Base-by-base conservation (phyloP, 768 basidiomycete genomes). In the Rhizopogon vinicolor region DNA sequence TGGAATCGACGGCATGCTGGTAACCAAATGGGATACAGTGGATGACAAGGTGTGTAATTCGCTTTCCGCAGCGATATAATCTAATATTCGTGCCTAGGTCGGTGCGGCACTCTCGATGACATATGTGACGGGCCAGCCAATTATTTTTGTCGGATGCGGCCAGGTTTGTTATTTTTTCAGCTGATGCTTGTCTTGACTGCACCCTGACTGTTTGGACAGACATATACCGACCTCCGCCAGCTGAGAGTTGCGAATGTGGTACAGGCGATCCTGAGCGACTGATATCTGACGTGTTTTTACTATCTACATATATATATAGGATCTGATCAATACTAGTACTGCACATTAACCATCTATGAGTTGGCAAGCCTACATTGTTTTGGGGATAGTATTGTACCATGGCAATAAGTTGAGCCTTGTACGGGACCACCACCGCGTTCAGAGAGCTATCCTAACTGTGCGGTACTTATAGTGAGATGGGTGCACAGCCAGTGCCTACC, bases 1-100 rank as follows among this genome's bases (percentile, higher is more conserved):
- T 19, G 97, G 97, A 5, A 96, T 99, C 58, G 97, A 99, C 67
- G 97, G 96, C 25, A 98, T 97, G 89, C 77, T 99, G 43, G 84
- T 99, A 56, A 99, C 97, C 33, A 99, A 99, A 72, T 98, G 97
- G 88, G 97, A 99, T 65, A 98, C 96, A 1, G 97, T 98, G 19
- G 93, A 94, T 64, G 93, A 95, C 74, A 95, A 95, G 82, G 95
- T 90, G 54, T 53, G 80, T 69, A 5, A 3, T 19, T 12, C 2
- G 39, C 28, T 22, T 57, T 29, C 41, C 29, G 37, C 37, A 44
- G 22, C 28, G 14, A 37, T 49, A 8, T 7, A 22, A 31, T 49
- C 29, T 33, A 16, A 31, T 28, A 51, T 35, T 58, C 44, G 54
- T 35, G 8, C 46, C 2, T 64, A 97, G 95, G 96, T 99, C 50